phyloP scores from a whole-genome alignment of 352 stramenopile genomes.

The Pythium inflatum region DNA sequence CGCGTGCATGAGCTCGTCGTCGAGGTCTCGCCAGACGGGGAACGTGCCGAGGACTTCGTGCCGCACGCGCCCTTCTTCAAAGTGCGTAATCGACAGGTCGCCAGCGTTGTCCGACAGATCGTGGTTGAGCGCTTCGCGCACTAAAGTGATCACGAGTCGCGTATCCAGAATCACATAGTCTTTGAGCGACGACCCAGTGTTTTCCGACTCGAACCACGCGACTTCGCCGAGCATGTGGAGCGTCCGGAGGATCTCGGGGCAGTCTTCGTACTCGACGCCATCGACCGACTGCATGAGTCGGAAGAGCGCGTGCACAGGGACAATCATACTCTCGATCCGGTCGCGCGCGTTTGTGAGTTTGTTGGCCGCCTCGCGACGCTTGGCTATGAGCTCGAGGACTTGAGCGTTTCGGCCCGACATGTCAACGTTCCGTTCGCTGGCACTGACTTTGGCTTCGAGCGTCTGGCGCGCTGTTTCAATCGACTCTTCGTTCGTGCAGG shows the following conservation, averaged over 20 bases:
- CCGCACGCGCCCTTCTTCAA: constrained; percentile 19
- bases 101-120: constrained; percentile 13
- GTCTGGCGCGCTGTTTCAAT: constrained; percentile 5
- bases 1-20: constrained; percentile 23
- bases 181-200: constrained; percentile 2
- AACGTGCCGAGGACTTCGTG: constrained; percentile 20
- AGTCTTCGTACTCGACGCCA: constrained; percentile 17
- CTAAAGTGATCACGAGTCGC: constrained; percentile 38
- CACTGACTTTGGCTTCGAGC: constrained; percentile 15
- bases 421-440: constrained; percentile 24
- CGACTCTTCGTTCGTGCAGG: constrained; percentile 14
- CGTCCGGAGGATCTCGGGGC: constrained; percentile 13
- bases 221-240: constrained; percentile 31
- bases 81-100: constrained; percentile 14
- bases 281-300: constrained; percentile 12
- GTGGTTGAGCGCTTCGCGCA: constrained; percentile 28
- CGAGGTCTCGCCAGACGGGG: constrained; percentile 17
- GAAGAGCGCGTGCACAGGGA: constrained; percentile 17
- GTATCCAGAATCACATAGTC: constrained; percentile 29
- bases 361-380: not conserved
- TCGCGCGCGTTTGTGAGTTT: constrained; percentile 2
- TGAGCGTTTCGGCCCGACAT: constrained; percentile 26
- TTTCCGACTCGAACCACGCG: constrained; percentile 27
- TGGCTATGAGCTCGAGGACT: constrained; percentile 12
- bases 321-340: constrained; percentile 23